A percentile compares a stretch with the other conserved stretches of the same genome.
phyloP scores from a whole-genome alignment of 2,329 filamentous ascomycete species.

The Claviceps pusilla region DNA sequence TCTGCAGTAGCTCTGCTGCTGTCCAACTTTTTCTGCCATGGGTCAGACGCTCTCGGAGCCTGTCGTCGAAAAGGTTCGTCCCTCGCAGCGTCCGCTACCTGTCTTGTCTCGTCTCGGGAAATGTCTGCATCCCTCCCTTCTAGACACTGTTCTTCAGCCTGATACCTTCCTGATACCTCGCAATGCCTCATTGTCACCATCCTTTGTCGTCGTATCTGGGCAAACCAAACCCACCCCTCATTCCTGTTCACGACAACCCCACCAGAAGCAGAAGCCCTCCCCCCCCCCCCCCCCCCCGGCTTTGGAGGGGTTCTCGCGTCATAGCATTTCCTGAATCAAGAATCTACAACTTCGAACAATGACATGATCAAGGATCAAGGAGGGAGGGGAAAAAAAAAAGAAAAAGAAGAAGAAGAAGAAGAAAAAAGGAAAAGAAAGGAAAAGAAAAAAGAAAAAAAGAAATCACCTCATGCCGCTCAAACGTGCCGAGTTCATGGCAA shows the following conservation, averaged over 20 bases:
- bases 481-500: not conserved
- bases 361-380: no score
- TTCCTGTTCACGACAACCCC: slow-evolving; percentile 1
- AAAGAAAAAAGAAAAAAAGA: not conserved
- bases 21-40: slow-evolving; percentile 41
- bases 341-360: no score
- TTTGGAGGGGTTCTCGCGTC: slow-evolving; percentile 2
- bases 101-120: not conserved
- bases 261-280: not conserved
- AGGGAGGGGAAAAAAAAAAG: no score
- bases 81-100: not conserved
- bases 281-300: not conserved
- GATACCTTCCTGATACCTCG: not conserved
- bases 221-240: not conserved
- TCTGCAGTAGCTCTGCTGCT: slow-evolving; percentile 13
- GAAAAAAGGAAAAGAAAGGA: no score
- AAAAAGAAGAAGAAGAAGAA: no score
- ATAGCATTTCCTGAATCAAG: not conserved
- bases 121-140: not conserved
- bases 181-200: not conserved
- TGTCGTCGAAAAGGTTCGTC: slow-evolving; percentile 85
- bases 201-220: not conserved
- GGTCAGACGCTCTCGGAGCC: slow-evolving; percentile 99
- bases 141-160: not conserved
- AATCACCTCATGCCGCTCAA: not conserved